phyloP scores from a whole-genome alignment of 2,329 filamentous ascomycete species.

The Penicillium sclerotiorum region DNA sequence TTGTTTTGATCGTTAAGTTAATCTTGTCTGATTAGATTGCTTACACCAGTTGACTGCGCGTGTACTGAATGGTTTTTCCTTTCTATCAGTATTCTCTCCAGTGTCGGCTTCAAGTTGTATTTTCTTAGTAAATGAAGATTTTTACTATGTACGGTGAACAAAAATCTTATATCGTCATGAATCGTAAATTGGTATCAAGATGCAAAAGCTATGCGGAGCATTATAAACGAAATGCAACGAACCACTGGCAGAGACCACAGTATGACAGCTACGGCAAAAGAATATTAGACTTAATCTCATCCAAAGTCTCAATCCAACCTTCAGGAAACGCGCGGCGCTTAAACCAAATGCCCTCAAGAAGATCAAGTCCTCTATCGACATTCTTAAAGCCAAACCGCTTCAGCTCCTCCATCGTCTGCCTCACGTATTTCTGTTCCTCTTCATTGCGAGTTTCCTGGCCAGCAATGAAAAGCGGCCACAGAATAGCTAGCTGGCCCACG shows the following conservation, averaged over 20 bases:
- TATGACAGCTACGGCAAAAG: slow-evolving; percentile 28
- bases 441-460: slow-evolving; percentile 35
- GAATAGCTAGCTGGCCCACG: slow-evolving; percentile 36
- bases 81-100: too few species aligned
- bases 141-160: too few species aligned
- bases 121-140: too few species aligned
- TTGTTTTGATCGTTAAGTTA: too few species aligned
- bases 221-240: too few species aligned
- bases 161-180: too few species aligned
- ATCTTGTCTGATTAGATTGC: too few species aligned
- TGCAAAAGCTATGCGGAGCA: too few species aligned
- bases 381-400: slow-evolving; percentile 26
- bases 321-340: slow-evolving; percentile 36
- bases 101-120: too few species aligned
- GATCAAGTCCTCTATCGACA: slow-evolving; percentile 33
- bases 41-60: too few species aligned
- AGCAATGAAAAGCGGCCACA: slow-evolving; percentile 40
- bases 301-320: slow-evolving; percentile 36
- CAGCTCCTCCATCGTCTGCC: slow-evolving; percentile 26
- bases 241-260: background rate
- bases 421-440: slow-evolving; percentile 32
- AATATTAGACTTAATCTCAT: slow-evolving; percentile 37
- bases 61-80: too few species aligned
- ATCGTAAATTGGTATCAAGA: too few species aligned
- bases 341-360: slow-evolving; percentile 35